Evolutionary conservation across 139 green algal species (phyloP).

Genomic region (Picochlorum sp.): DNA sequence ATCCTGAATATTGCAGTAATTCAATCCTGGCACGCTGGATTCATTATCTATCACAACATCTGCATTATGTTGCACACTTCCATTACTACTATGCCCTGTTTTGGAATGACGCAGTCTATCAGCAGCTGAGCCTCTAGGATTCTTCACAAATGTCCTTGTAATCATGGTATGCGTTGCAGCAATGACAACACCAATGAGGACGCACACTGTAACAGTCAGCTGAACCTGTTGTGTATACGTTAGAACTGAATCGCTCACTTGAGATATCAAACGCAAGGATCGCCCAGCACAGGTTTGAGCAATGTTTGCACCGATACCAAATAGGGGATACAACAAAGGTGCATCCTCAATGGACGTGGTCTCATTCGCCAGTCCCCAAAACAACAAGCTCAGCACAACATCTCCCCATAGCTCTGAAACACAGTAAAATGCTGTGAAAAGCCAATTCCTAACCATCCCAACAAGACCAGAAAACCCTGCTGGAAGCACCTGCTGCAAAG

Average conservation of each 20-base stretch:
- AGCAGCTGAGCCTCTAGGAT: slow-evolving; percentile 20
- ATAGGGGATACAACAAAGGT: slow-evolving; percentile 86
- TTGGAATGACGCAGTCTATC: background rate
- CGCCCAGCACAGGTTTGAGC: slow-evolving; percentile 68
- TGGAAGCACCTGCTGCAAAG: slow-evolving; percentile 26
- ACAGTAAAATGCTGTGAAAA: slow-evolving; percentile 93
- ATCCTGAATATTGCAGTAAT: slow-evolving; percentile 25
- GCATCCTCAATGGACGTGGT: slow-evolving; percentile 81
- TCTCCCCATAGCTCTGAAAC: slow-evolving; percentile 82
- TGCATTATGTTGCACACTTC: background rate
- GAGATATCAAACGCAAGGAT: slow-evolving; percentile 27
- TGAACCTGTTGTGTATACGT: slow-evolving; percentile 32
- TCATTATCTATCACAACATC: slow-evolving; percentile 13
- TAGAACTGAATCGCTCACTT: slow-evolving; percentile 8
- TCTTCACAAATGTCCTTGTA: slow-evolving; percentile 27
- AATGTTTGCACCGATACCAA: slow-evolving; percentile 93
- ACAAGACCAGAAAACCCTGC: slow-evolving; percentile 45
- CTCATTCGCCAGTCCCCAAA: slow-evolving; percentile 94
- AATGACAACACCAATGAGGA: slow-evolving; percentile 23
- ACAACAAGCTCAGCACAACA: slow-evolving; percentile 79
- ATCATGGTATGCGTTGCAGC: slow-evolving; percentile 40
- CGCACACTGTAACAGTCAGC: slow-evolving; percentile 26
- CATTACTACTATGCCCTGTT: background rate
- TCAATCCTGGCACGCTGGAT: slow-evolving; percentile 17
- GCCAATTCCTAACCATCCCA: slow-evolving; percentile 88